phyloP scores from a whole-genome alignment of 2,329 filamentous ascomycete species.

The Xylaria sp. region DNA sequence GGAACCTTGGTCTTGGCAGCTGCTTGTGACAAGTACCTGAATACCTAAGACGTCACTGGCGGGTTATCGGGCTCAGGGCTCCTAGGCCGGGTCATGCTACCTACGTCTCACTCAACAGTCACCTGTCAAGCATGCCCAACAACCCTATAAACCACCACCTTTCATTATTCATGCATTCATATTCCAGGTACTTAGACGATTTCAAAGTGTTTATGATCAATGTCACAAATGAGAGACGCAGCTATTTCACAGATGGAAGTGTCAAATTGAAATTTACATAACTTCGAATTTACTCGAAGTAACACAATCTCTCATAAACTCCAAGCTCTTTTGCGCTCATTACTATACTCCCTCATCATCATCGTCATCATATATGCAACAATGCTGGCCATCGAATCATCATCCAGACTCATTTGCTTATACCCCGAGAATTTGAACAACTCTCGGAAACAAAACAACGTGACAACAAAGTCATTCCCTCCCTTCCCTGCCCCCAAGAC shows the following conservation, averaged over 20 bases:
- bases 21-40: neutral
- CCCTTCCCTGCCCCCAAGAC: neutral
- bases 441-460: constrained; percentile 9
- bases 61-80: no score
- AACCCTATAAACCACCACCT: neutral
- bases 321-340: constrained; percentile 25
- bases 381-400: constrained; percentile 15
- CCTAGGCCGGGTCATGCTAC: constrained; percentile 3
- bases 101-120: neutral
- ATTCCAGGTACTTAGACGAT: no score
- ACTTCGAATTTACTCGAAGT: constrained; percentile 6
- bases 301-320: constrained; percentile 42
- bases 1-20: constrained; percentile 26
- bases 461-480: constrained; percentile 17
- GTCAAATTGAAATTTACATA: neutral
- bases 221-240: no score
- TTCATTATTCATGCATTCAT: neutral
- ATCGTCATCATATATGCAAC: constrained; percentile 15
- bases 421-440: constrained; percentile 22
- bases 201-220: no score
- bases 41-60: neutral
- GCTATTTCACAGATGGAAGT: no score
- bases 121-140: neutral
- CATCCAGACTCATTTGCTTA: constrained; percentile 22
- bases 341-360: neutral